Conservation (phyloP, 257 asterid genomes). For the Petunia axillaris region DNA sequence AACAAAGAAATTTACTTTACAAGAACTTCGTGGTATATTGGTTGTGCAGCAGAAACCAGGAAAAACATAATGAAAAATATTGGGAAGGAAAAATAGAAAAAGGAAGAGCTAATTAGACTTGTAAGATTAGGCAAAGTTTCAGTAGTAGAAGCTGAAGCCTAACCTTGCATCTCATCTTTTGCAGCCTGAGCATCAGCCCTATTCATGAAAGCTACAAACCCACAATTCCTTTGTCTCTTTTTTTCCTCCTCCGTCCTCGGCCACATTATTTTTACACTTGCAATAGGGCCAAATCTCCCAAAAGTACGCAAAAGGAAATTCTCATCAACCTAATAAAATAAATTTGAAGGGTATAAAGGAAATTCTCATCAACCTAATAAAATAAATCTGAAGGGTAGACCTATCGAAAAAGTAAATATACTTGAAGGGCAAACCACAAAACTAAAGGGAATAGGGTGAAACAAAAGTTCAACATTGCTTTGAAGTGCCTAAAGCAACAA, state of each 20-base stretch:
- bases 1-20: not conserved
- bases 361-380: slow-evolving; percentile 79
- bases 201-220: slow-evolving; percentile 97
- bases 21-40: not conserved
- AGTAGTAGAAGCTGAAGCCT: slow-evolving; percentile 1
- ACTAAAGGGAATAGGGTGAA: not conserved
- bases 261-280: slow-evolving; percentile 99
- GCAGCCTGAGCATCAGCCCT: slow-evolving; percentile 95
- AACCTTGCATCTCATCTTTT: slow-evolving; percentile 98
- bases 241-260: slow-evolving; percentile 96
- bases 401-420: too few relatives aligned
- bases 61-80: too few relatives aligned
- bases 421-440: not conserved
- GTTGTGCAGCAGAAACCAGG: too few relatives aligned
- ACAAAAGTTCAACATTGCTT: not conserved
- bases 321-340: slow-evolving; percentile 71
- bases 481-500: not conserved
- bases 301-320: slow-evolving; percentile 91
- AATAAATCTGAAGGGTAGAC: not conserved
- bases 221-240: slow-evolving; percentile 86
- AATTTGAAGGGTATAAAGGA: not conserved
- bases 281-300: slow-evolving; percentile 98
- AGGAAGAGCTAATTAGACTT: too few relatives aligned
- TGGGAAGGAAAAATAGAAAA: too few relatives aligned
- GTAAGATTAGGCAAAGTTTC: too few relatives aligned